Percentiles rank a stretch among this genome's conserved stretches.
These are phyloP conservation scores for Ophiobolus disseminans DNA, from an alignment of 2,329 filamentous ascomycete species.

Conservation along the genomic window DNA sequence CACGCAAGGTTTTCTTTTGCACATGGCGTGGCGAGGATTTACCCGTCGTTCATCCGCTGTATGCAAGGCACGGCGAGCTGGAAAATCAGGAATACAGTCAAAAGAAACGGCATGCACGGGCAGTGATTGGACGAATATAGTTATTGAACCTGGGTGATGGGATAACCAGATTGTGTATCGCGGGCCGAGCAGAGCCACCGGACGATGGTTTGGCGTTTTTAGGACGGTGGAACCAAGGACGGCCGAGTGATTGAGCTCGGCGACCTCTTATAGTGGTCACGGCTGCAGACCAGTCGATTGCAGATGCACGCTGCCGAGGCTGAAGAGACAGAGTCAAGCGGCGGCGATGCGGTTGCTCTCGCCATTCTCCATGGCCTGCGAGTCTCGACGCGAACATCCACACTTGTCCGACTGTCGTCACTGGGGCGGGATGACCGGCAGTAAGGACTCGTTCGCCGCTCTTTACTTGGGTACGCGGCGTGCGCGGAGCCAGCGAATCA, in stretches of 20 bases:
- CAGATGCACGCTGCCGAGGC: constrained; percentile 24
- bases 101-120: constrained; percentile 12
- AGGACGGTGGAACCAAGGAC: constrained; percentile 13
- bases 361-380: constrained; percentile 27
- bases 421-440: constrained; percentile 38
- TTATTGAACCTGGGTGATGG: constrained; percentile 30
- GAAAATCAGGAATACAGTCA: constrained; percentile 14
- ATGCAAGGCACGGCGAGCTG: constrained; percentile 44
- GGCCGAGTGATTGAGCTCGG: constrained; percentile 14
- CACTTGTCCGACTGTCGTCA: constrained; percentile 40
- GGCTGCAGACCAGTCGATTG: constrained; percentile 18
- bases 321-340: constrained; percentile 13
- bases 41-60: constrained; percentile 34
- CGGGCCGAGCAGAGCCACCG: constrained; percentile 29
- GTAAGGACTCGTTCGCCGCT: constrained; percentile 27
- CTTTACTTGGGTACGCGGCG: constrained; percentile 11
- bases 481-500: constrained; percentile 31
- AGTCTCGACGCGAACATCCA: constrained; percentile 37
- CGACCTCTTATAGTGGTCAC: constrained; percentile 18
- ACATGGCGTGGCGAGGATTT: constrained; percentile 36
- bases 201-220: constrained; percentile 19
- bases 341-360: constrained; percentile 26
- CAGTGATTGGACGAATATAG: constrained; percentile 34
- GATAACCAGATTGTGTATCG: constrained; percentile 30
- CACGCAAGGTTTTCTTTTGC: constrained; percentile 34